phyloP scores from a whole-genome alignment of 1,284 basidiomycete genomes.

The Moniliella sp. region DNA sequence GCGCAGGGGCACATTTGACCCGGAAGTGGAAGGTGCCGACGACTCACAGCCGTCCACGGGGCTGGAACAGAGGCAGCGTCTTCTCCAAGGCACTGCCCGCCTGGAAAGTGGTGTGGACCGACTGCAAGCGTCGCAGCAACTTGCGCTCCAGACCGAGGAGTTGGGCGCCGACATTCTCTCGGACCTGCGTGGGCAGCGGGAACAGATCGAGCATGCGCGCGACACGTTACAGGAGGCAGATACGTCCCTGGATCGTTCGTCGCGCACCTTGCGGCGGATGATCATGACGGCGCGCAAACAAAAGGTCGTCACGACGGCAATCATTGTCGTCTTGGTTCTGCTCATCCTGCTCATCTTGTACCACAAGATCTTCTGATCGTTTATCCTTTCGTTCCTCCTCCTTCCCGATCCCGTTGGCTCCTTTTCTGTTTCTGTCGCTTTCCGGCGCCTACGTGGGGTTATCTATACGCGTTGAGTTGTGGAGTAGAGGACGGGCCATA shows the following conservation, averaged over 20 bases:
- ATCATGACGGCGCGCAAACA: conserved; percentile 39
- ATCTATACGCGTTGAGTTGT: too few relatives aligned
- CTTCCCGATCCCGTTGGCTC: too few relatives aligned
- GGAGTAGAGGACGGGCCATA: too few relatives aligned
- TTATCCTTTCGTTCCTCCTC: too few relatives aligned
- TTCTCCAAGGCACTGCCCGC: conserved; percentile 34
- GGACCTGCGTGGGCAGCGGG: conserved; percentile 65
- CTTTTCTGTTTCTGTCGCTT: too few relatives aligned
- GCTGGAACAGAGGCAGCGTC: conserved; percentile 37
- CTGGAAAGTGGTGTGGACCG: conserved; percentile 41
- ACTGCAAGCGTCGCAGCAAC: conserved; percentile 67
- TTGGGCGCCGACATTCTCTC: conserved; percentile 77
- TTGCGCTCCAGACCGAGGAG: conserved; percentile 86
- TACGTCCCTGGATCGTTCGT: conserved; percentile 41
- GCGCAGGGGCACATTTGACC: too few relatives aligned
- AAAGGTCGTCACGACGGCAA: conserved; percentile 25
- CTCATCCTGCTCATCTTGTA: conserved; percentile 31
- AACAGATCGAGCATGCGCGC: conserved; percentile 81
- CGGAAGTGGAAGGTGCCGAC: too few relatives aligned
- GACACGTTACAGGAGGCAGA: conserved; percentile 49
- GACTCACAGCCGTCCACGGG: too few relatives aligned
- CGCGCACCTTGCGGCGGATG: conserved; percentile 44
- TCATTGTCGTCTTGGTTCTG: conserved; percentile 27
- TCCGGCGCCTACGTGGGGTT: too few relatives aligned
- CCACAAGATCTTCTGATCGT: conserved; percentile 18